These are phyloP conservation scores for Colletotrichum sp. DNA, from an alignment of 2,329 filamentous ascomycete genomes.

Conservation along the genomic window DNA sequence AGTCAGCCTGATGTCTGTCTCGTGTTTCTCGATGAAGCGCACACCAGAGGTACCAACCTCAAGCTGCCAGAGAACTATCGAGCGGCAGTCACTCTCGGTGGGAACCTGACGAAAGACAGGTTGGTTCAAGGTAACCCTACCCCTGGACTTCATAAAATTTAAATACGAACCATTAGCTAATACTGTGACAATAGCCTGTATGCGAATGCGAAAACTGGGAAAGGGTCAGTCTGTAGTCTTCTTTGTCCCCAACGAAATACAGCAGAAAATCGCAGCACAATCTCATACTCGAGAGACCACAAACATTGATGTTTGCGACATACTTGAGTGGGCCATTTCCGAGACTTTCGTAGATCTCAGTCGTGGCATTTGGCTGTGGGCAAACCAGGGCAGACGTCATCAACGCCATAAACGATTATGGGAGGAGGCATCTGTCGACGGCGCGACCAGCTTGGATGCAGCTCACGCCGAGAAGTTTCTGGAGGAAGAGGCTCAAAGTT, in stretches of 20 bases:
- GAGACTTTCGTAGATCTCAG: constrained; percentile 59
- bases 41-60: constrained; percentile 74
- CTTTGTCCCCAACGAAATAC: constrained; percentile 63
- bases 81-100: constrained; percentile 72
- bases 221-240: constrained; percentile 70
- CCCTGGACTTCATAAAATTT: no score
- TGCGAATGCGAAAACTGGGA: constrained; percentile 74
- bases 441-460: constrained; percentile 20
- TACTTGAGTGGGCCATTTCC: constrained; percentile 63
- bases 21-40: constrained; percentile 73
- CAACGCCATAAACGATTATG: constrained; percentile 44
- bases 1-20: constrained; percentile 63
- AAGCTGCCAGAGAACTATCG: constrained; percentile 62
- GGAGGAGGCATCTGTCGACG: background rate
- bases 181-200: constrained; percentile 57
- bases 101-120: constrained; percentile 69
- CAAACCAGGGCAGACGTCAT: constrained; percentile 60
- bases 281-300: background rate
- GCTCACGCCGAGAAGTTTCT: constrained; percentile 48
- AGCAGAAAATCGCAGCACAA: constrained; percentile 50
- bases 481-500: constrained; percentile 57
- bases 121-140: constrained; percentile 64
- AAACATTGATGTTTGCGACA: constrained; percentile 53
- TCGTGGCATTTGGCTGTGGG: constrained; percentile 63
- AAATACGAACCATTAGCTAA: background rate